Percentiles rank a stretch among this genome's conserved stretches.
Evolutionary conservation across 129 eudicot genomes (phyloP).

Genomic region (Escallonia rubra): DNA sequence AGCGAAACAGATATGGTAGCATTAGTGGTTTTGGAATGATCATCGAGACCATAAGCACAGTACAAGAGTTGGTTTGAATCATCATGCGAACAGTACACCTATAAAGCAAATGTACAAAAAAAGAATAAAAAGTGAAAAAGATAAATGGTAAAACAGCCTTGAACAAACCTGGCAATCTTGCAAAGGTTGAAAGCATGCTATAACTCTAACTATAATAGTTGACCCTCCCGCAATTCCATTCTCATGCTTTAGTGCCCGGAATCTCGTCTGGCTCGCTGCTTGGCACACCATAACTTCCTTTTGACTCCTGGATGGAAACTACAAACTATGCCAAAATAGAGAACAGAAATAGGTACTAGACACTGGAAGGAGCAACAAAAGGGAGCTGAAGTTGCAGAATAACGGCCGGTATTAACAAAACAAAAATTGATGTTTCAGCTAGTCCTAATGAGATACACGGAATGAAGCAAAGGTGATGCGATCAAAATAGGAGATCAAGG

Average conservation of each 20-base stretch:
- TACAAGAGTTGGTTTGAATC: neutral
- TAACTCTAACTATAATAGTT: slow-evolving; percentile 55
- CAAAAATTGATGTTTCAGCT: neutral
- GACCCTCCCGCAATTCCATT: slow-evolving; percentile 54
- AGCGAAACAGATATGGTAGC: slow-evolving; percentile 4
- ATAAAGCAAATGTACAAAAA: neutral
- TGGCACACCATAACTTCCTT: slow-evolving; percentile 68
- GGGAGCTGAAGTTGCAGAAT: neutral
- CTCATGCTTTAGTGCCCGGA: slow-evolving; percentile 55
- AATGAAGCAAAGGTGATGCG: slow-evolving; percentile 20
- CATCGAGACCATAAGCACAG: neutral
- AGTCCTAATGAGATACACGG: slow-evolving; percentile 26
- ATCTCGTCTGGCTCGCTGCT: slow-evolving; percentile 64
- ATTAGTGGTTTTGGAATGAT: neutral
- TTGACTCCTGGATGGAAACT: slow-evolving; percentile 14
- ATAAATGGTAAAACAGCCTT: neutral
- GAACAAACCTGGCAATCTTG: slow-evolving; percentile 59
- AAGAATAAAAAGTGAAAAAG: neutral
- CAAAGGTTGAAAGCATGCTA: slow-evolving; percentile 65
- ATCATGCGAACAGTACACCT: neutral
- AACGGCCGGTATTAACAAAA: neutral
- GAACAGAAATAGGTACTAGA: neutral
- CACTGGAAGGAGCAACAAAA: neutral
- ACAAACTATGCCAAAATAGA: slow-evolving; percentile 10
- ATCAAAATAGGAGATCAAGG: slow-evolving; percentile 17